These are phyloP conservation scores for Neurospora sp. DNA, from an alignment of 495 filamentous ascomycete species.

Conservation along the genomic window DNA sequence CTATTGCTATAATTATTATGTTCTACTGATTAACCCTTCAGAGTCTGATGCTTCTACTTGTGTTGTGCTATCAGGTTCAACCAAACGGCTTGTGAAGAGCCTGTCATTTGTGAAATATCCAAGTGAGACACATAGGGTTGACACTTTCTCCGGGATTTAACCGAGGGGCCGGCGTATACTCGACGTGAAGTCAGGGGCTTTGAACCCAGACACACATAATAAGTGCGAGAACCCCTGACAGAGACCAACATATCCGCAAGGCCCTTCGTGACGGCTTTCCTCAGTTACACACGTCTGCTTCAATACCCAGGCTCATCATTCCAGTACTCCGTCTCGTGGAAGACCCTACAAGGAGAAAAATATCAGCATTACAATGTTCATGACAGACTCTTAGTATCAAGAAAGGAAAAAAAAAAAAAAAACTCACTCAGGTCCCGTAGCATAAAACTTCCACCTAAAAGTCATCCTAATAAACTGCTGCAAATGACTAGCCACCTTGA, in stretches of 20 bases:
- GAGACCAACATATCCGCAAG: neutral
- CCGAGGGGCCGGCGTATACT: neutral
- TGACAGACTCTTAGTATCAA: neutral
- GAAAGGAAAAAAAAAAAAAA: neutral
- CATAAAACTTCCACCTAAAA: constrained; percentile 52
- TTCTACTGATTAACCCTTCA: neutral
- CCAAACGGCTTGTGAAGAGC: too few relatives aligned
- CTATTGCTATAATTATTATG: too few relatives aligned
- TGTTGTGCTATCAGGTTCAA: neutral
- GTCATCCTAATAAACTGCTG: constrained; percentile 42
- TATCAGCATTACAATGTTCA: neutral
- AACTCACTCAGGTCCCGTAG: constrained; percentile 48
- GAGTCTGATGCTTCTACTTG: neutral
- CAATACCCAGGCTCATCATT: constrained; percentile 45
- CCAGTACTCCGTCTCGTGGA: constrained; percentile 53
- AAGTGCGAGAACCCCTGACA: neutral
- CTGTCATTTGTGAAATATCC: too few relatives aligned
- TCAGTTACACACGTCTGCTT: neutral
- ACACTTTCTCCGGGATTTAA: too few relatives aligned
- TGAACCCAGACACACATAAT: neutral
- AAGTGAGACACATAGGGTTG: too few relatives aligned
- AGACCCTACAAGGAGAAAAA: constrained; percentile 27
- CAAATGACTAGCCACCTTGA: constrained; percentile 58
- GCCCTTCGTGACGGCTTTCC: neutral
- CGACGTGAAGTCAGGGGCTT: neutral